These are phyloP conservation scores for Rhizophagus sp. DNA, from an alignment of 192 early-diverging fungal species.

Conservation along the genomic window DNA sequence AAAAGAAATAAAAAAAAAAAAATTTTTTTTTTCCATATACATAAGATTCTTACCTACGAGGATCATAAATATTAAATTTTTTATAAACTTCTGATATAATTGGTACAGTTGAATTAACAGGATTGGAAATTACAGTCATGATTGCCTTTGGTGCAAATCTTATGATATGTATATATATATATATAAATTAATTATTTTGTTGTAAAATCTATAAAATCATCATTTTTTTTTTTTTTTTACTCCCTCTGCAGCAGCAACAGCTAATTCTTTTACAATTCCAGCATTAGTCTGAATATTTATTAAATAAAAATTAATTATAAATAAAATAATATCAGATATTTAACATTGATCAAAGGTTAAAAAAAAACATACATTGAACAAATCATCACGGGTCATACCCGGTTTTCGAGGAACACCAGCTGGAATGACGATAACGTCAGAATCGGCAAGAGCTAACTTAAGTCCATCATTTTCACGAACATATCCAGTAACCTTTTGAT, in stretches of 20 bases:
- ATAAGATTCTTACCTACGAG: slow-evolving; percentile 49
- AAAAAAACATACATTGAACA: slow-evolving; percentile 74
- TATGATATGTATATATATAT: too few relatives aligned
- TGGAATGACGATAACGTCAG: slow-evolving; percentile 83
- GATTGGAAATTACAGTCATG: slow-evolving; percentile 90
- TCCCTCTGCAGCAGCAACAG: slow-evolving; percentile 64
- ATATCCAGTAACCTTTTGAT: slow-evolving; percentile 48
- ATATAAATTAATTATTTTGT: too few relatives aligned
- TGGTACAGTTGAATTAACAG: slow-evolving; percentile 98
- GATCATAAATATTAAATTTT: slow-evolving; percentile 85
- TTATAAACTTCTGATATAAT: slow-evolving; percentile 92
- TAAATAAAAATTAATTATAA: background rate
- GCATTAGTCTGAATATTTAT: slow-evolving; percentile 79
- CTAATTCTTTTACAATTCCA: slow-evolving; percentile 85
- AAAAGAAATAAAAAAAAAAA: too few relatives aligned
- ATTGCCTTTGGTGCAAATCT: slow-evolving; percentile 74
- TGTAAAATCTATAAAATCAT: too few relatives aligned
- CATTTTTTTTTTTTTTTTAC: too few relatives aligned
- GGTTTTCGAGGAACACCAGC: slow-evolving; percentile 98
- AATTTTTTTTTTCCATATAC: background rate
- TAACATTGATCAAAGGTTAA: background rate
- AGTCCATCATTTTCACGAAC: slow-evolving; percentile 47
- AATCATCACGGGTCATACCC: slow-evolving; percentile 97
- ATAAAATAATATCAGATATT: background rate
- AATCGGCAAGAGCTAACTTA: slow-evolving; percentile 47